phyloP scores from a whole-genome alignment of 2,329 filamentous ascomycete species.

The Orbilia javanica region DNA sequence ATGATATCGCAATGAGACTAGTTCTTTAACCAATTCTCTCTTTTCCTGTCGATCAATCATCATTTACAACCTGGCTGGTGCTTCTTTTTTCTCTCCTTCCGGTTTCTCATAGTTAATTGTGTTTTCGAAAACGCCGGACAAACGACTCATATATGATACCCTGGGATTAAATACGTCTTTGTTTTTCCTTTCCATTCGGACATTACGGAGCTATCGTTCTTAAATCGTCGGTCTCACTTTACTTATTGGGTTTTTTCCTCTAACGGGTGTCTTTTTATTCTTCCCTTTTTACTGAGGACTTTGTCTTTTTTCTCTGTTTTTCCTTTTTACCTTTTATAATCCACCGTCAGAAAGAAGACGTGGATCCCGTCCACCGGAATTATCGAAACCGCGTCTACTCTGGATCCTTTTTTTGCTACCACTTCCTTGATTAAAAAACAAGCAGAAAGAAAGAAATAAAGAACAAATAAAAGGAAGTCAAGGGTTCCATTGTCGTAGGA shows the following conservation, averaged over 20 bases:
- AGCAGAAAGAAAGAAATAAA: neutral
- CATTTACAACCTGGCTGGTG: neutral
- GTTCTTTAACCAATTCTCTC: neutral
- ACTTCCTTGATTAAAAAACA: no score
- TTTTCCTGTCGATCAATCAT: conserved; percentile 13
- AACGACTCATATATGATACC: conserved; percentile 46
- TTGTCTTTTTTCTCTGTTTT: neutral
- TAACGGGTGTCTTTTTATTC: conserved; percentile 12
- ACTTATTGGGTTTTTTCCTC: conserved; percentile 4
- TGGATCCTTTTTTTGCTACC: neutral
- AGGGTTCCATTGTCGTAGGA: neutral
- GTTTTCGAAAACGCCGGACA: conserved; percentile 27
- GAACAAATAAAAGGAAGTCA: neutral
- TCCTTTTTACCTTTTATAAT: conserved; percentile 8
- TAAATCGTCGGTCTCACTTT: conserved; percentile 10
- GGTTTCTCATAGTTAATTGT: conserved; percentile 36
- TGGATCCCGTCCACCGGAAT: conserved; percentile 10
- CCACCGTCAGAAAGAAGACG: conserved; percentile 17
- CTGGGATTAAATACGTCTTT: conserved; percentile 54
- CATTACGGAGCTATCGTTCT: conserved; percentile 35
- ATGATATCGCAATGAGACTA: conserved; percentile 22
- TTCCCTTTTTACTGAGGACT: conserved; percentile 8
- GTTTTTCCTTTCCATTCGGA: conserved; percentile 34
- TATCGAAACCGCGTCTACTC: neutral
- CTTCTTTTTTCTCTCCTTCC: conserved; percentile 19